Percentiles rank a stretch among this genome's conserved stretches.
These are phyloP conservation scores for Globisporangium lucens DNA, from an alignment of 352 stramenopile genomes.

Conservation along the genomic window DNA sequence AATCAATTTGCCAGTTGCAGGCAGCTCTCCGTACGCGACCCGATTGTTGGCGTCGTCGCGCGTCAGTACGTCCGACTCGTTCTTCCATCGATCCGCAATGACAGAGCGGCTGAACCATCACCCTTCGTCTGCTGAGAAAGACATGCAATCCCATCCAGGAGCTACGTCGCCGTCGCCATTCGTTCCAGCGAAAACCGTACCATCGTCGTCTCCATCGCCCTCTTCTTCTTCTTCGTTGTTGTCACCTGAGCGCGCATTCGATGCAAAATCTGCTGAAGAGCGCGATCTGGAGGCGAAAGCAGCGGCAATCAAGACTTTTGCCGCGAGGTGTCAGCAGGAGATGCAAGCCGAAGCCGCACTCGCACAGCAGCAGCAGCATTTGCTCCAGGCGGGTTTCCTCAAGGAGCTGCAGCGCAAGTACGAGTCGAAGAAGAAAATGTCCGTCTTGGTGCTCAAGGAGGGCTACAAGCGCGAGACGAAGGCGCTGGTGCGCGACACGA, in stretches of 20 bases:
- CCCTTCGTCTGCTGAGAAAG: too few relatives aligned
- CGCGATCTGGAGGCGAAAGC: constrained; percentile 29
- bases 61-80: neutral
- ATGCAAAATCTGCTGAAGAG: constrained; percentile 19
- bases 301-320: constrained; percentile 31
- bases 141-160: neutral
- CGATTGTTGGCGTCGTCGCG: neutral
- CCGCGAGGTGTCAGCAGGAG: constrained; percentile 30
- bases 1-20: neutral
- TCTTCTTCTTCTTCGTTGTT: neutral
- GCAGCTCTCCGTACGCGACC: neutral
- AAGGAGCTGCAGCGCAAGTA: constrained; percentile 62
- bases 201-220: neutral
- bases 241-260: constrained; percentile 8
- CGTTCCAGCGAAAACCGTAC: neutral
- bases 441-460: constrained; percentile 42
- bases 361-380: constrained; percentile 32
- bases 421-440: constrained; percentile 59
- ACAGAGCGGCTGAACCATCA: neutral
- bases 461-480: constrained; percentile 55
- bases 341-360: constrained; percentile 29
- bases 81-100: neutral
- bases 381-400: constrained; percentile 33
- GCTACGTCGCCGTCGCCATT: neutral
- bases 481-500: constrained; percentile 31